Base-by-base conservation (phyloP, 768 basidiomycete species). In the Lactarius sp. region DNA sequence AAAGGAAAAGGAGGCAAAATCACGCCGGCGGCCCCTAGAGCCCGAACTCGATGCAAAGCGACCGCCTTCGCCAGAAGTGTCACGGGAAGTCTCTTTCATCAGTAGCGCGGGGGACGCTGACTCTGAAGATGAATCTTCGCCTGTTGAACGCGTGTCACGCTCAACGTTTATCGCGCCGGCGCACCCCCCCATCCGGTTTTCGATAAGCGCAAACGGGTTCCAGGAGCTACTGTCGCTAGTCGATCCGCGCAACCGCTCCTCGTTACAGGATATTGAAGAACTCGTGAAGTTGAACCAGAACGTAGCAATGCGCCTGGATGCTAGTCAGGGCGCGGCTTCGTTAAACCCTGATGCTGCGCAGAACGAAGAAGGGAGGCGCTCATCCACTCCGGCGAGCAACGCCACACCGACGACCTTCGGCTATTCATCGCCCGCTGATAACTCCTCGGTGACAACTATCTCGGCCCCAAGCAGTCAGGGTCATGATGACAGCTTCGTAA, bases 151-250 rank as follows among this genome's bases (percentile, higher is more conserved):
- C 49, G 84, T 81, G 12, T 85, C 87, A 8, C 82, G 82, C 69
- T 78, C 88, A 6, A 92, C 92, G 20, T 89, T 88, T 72, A 90
- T 92, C 54, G 89, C 91, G 0, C 93, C 94, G 44, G 90, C 92
- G 3, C 78, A 94, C 34, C 93, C 93, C 3, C 92, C 92, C 0
- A 94, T 96, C 70, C 85, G 91, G n/a, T 88, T 96, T 73, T 95
- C 94, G 16, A 81, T 96, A 76, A 88, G 85, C 62, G 82, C 85
- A 52, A 78, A 84, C 0, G 94, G 96, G 72, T 94, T 98, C 70
- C 84, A 86, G 0, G 88, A 89, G 62, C 74, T 90, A 18, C 79
- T 90, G 56, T 83, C 75, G 68, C 82, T 83, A 37, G 82, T 85
- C 6, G 82, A 81, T 42, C 82, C 65, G 16, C 59, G 46, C 37